Base-by-base conservation (phyloP, 768 basidiomycete species). In the Suillus placidus region DNA sequence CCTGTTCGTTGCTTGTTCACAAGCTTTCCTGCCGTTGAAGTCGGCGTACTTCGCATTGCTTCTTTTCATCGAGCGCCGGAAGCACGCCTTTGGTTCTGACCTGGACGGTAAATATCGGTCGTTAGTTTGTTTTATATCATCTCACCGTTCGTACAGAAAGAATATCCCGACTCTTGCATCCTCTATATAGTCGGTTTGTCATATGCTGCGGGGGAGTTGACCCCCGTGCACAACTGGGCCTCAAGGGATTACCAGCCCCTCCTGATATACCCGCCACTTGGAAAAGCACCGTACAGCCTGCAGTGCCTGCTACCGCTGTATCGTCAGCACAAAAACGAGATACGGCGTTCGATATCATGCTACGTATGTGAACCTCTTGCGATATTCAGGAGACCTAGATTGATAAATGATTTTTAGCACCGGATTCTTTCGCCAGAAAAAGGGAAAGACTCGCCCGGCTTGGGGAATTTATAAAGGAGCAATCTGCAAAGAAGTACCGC, bases 11-110 rank as follows among this genome's bases (percentile, higher is more conserved):
- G 75, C 78, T 52, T 87, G 86, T 70, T 73, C 82, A 26, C 67
- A 77, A 32, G 69, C 74, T 64, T 71, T 81, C 40, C 68, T 75
- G 38, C 77, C 76, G 7, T 78, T 80, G 74, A 87, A 86, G 74
- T 70, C 74, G 42, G 80, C 79, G 12, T 88, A 87, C 74, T 79
- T 85, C 71, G 80, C 78, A 67, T 73, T 87, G 61, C 76, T 88
- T 49, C 75, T 77, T 43, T 74, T 81, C 66, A 70, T 84, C 18
- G 74, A 80, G 66, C 74, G 75, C 57, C 81, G 80, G 40, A 71
- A 75, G 35, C 51, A 64, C 18, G 66, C 65, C 40, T 77, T 75
- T 68, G 52, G 57, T 20, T 13, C 55, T 1, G 77, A 78, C 13
- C 68, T 78, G 6, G 69, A 65, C 64, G 74, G 76, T 69, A 74